Conservation (phyloP, 441 rosid genomes). For the Gossypium trilobum region DNA sequence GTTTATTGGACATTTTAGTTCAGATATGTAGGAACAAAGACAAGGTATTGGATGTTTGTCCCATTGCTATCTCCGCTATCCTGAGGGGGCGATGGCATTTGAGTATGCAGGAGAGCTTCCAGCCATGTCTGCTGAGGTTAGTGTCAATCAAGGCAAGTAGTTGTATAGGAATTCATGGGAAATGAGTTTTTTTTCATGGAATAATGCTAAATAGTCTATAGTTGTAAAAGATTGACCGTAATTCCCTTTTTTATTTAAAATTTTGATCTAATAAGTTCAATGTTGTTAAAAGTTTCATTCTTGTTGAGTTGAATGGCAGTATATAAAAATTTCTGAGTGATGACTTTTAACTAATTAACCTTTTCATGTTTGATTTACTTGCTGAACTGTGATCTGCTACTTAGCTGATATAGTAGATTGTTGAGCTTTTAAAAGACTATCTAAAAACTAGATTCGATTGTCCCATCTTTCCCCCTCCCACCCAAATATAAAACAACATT, state of each 20-base stretch:
- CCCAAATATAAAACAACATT: too few species aligned
- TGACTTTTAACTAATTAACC: background rate
- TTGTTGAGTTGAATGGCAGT: background rate
- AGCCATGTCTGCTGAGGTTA: background rate
- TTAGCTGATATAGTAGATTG: background rate
- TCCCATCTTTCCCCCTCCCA: too few species aligned
- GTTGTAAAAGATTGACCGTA: background rate
- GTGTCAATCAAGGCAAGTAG: background rate
- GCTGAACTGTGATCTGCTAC: background rate
- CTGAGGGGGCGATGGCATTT: background rate
- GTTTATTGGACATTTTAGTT: background rate
- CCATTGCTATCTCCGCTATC: background rate
- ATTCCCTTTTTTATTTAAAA: background rate
- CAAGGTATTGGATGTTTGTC: background rate
- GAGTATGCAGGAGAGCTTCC: background rate
- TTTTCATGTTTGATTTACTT: background rate
- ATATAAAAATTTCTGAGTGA: background rate
- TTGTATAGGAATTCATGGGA: conserved; percentile 13
- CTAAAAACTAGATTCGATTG: too few species aligned
- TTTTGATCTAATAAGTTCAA: background rate
- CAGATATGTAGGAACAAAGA: background rate
- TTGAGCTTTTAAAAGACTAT: background rate
- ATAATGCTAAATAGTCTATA: conserved; percentile 5
- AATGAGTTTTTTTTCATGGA: background rate
- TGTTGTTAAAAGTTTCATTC: background rate